phyloP scores from a whole-genome alignment of 2,329 filamentous ascomycete genomes.

The Fusarium paranaense region DNA sequence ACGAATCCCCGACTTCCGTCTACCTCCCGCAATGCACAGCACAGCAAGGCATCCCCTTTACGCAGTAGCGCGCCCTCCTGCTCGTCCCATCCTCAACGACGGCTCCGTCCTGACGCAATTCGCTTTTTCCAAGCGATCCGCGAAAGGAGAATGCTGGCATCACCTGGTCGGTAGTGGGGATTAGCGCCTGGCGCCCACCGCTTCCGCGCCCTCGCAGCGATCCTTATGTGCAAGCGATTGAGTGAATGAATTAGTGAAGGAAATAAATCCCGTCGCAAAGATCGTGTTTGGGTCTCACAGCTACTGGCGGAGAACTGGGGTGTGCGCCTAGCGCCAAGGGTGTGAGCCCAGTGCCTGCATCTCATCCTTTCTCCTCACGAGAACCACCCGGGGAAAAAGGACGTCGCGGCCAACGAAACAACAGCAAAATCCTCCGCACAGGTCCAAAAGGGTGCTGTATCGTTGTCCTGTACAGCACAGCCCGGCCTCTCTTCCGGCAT shows the following conservation, averaged over 20 bases:
- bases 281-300: not conserved
- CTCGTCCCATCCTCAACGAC: not conserved
- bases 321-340: constrained; percentile 6
- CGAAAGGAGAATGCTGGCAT: constrained; percentile 9
- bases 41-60: constrained; percentile 7
- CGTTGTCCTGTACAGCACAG: not conserved
- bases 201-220: constrained; percentile 8
- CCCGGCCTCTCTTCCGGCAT: constrained; percentile 7
- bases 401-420: constrained; percentile 21
- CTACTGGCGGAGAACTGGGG: not conserved
- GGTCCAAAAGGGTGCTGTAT: constrained; percentile 1
- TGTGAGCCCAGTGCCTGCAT: not conserved
- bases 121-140: constrained; percentile 13
- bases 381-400: constrained; percentile 28
- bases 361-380: constrained; percentile 33
- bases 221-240: not conserved
- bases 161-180: constrained; percentile 6
- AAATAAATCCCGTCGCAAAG: constrained; percentile 13
- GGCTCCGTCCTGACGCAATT: constrained; percentile 31
- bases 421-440: constrained; percentile 22
- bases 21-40: not conserved
- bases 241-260: constrained; percentile 1
- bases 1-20: constrained; percentile 13
- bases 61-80: constrained; percentile 8
- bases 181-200: constrained; percentile 13